Evolutionary conservation across 1,284 basidiomycete genomes (phyloP).

Genomic region (Ceratobasidium sp.): DNA sequence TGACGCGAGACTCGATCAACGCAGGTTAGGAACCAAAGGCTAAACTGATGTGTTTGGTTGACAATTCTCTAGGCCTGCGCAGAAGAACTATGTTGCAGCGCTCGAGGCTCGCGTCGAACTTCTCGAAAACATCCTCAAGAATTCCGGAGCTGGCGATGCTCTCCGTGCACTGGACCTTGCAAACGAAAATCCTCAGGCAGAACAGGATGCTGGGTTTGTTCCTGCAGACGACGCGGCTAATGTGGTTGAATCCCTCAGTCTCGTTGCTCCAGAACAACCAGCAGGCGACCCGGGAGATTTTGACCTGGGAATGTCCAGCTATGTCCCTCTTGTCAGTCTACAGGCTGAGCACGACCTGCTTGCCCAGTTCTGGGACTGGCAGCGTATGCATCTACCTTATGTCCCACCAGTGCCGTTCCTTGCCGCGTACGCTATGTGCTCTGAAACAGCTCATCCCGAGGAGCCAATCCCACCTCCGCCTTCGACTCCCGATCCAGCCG

Average conservation of each 20-base stretch:
- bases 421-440: slow-evolving; percentile 21
- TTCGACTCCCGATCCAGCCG: not conserved
- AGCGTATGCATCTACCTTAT: slow-evolving; percentile 36
- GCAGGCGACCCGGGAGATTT: not conserved
- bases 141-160: slow-evolving; percentile 1
- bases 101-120: slow-evolving; percentile 25
- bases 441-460: slow-evolving; percentile 10
- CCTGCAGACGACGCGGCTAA: slow-evolving; percentile 8
- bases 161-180: not conserved
- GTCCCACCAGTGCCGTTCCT: slow-evolving; percentile 32
- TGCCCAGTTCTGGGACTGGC: slow-evolving; percentile 38
- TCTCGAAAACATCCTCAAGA: slow-evolving; percentile 17
- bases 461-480: slow-evolving; percentile 30
- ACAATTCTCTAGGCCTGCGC: slow-evolving; percentile 6
- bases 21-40: slow-evolving; percentile 3
- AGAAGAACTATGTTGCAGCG: slow-evolving; percentile 35
- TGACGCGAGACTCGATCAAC: slow-evolving; percentile 23
- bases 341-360: slow-evolving; percentile 21
- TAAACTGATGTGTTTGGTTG: not conserved
- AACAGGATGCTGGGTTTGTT: not conserved
- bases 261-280: not conserved
- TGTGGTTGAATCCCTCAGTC: not conserved
- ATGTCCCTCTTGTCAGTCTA: slow-evolving; percentile 7
- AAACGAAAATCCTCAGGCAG: not conserved
- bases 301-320: slow-evolving; percentile 21